phyloP scores from a whole-genome alignment of 1,284 basidiomycete genomes.

The Tilletia setariae region DNA sequence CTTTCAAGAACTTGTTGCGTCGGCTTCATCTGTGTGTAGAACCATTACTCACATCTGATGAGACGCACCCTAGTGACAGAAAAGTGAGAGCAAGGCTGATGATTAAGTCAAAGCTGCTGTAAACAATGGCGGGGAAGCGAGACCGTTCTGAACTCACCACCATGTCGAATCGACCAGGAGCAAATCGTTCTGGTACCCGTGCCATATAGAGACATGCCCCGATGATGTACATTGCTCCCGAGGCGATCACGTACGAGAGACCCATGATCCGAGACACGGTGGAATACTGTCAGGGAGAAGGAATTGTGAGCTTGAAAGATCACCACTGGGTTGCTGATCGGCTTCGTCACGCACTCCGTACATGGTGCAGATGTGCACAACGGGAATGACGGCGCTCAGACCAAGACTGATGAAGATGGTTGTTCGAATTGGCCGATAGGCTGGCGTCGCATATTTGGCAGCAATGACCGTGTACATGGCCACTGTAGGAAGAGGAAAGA shows the following conservation, averaged over 20 bases:
- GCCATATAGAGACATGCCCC: constrained; percentile 60
- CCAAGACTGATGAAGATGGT: constrained; percentile 76
- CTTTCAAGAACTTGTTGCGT: no score
- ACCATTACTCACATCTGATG: constrained; percentile 33
- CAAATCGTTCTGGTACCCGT: constrained; percentile 73
- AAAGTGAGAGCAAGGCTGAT: not conserved
- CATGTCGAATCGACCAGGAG: constrained; percentile 76
- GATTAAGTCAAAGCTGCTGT: not conserved
- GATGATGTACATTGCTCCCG: constrained; percentile 42
- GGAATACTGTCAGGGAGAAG: constrained; percentile 55
- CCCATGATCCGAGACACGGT: constrained; percentile 46
- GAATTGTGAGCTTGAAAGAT: no score
- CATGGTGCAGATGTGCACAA: constrained; percentile 63
- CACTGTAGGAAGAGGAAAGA: not conserved
- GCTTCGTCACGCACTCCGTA: constrained; percentile 54
- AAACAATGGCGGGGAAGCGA: no score
- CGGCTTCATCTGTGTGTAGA: not conserved
- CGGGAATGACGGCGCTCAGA: constrained; percentile 68
- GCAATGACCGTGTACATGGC: constrained; percentile 74
- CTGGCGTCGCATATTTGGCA: constrained; percentile 72
- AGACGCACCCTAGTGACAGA: constrained; percentile 29
- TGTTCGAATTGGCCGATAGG: constrained; percentile 74
- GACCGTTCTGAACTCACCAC: constrained; percentile 56
- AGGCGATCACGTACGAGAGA: constrained; percentile 32
- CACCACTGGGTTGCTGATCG: no score